Evolutionary conservation across 2,329 filamentous ascomycete species (phyloP).

Genomic region (Chaetomiaceae sp.): DNA sequence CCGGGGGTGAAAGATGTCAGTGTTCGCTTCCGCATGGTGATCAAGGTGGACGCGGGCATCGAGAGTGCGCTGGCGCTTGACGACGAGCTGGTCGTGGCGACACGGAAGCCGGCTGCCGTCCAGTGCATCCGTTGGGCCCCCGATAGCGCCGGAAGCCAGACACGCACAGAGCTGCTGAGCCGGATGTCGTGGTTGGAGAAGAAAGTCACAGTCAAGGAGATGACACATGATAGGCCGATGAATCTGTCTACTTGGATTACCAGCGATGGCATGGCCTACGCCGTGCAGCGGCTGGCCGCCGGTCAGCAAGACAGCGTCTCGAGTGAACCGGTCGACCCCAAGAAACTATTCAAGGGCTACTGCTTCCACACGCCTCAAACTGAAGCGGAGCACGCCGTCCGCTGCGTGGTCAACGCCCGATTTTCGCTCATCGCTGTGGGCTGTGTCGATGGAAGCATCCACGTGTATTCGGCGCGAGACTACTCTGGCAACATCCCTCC

Average conservation of each 20-base stretch:
- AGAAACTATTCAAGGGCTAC: slow-evolving; percentile 78
- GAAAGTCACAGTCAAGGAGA: slow-evolving; percentile 68
- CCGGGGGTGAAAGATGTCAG: slow-evolving; percentile 78
- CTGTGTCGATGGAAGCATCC: slow-evolving; percentile 70
- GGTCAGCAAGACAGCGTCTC: slow-evolving; percentile 35
- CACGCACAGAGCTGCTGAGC: slow-evolving; percentile 81
- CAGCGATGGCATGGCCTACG: slow-evolving; percentile 79
- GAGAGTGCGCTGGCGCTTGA: slow-evolving; percentile 81
- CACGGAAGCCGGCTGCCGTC: slow-evolving; percentile 83
- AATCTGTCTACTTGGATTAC: slow-evolving; percentile 91
- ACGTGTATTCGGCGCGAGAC: slow-evolving; percentile 88
- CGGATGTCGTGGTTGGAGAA: slow-evolving; percentile 82
- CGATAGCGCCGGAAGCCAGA: slow-evolving; percentile 74
- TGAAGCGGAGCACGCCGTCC: slow-evolving; percentile 56
- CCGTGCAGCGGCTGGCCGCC: slow-evolving; percentile 66
- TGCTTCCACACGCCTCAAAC: slow-evolving; percentile 75
- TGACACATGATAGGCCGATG: slow-evolving; percentile 95
- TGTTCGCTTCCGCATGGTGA: slow-evolving; percentile 92
- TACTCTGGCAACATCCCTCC: slow-evolving; percentile 87
- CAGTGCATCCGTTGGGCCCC: slow-evolving; percentile 95
- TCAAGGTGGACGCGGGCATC: slow-evolving; percentile 95
- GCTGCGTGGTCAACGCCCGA: slow-evolving; percentile 82
- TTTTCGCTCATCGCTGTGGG: slow-evolving; percentile 91
- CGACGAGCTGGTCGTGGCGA: slow-evolving; percentile 87
- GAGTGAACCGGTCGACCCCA: slow-evolving; percentile 41